Conservation (phyloP, 305 asterid genomes). For the Ilex paraguariensis region DNA sequence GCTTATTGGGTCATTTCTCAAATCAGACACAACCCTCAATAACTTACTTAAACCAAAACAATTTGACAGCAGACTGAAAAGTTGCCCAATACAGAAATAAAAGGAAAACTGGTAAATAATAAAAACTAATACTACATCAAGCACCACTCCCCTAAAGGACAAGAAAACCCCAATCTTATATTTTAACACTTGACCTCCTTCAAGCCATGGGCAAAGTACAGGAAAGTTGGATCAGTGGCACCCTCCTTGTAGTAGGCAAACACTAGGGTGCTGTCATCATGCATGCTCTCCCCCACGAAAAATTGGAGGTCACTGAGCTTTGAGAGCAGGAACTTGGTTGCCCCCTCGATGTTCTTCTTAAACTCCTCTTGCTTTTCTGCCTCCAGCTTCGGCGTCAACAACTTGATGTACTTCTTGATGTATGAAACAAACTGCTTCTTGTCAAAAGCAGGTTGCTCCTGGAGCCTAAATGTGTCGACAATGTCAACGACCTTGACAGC, state of each 20-base stretch:
- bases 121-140: constrained; percentile 7
- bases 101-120: no score
- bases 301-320: constrained; percentile 69
- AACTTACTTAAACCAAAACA: no score
- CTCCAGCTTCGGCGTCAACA: constrained; percentile 44
- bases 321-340: constrained; percentile 51
- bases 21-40: no score
- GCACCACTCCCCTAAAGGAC: background rate
- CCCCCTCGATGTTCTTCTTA: constrained; percentile 60
- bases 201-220: constrained; percentile 51
- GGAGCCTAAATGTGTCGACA: constrained; percentile 77
- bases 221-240: constrained; percentile 55
- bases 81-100: no score
- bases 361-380: constrained; percentile 44
- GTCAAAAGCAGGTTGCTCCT: constrained; percentile 85
- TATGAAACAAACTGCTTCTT: constrained; percentile 56
- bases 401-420: constrained; percentile 59
- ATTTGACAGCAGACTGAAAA: no score
- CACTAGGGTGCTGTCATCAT: constrained; percentile 47
- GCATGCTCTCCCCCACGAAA: constrained; percentile 77
- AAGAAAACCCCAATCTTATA: background rate
- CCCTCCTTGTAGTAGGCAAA: constrained; percentile 72
- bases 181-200: constrained; percentile 62
- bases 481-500: constrained; percentile 68
- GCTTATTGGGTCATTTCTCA: no score